A percentile compares a stretch with the other conserved stretches of the same genome.
Evolutionary conservation across 768 basidiomycete genomes (phyloP).

Genomic region (Mycena indigotica): DNA sequence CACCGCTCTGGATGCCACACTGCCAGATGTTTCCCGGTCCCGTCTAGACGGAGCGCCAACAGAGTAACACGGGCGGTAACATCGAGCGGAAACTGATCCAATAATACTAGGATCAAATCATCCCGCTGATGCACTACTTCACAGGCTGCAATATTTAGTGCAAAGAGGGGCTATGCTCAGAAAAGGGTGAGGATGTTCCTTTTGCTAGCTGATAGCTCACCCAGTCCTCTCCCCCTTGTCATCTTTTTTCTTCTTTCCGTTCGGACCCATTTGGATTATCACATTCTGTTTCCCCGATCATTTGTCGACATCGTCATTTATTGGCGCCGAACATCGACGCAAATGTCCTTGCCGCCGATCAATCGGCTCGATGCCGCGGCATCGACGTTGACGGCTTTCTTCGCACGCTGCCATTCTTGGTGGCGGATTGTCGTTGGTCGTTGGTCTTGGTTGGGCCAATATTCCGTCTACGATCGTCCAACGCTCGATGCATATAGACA

Average conservation of each 20-base stretch:
- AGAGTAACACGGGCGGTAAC: neutral
- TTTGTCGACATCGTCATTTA: neutral
- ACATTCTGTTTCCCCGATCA: neutral
- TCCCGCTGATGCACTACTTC: no score
- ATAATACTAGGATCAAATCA: no score
- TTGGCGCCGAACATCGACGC: neutral
- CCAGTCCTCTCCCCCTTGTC: conserved; percentile 4
- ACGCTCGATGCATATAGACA: conserved; percentile 51
- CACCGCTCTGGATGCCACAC: neutral
- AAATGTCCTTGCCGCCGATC: no score
- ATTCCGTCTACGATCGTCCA: conserved; percentile 23
- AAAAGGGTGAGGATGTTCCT: conserved; percentile 59
- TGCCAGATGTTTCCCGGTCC: neutral
- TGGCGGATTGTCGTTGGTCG: neutral
- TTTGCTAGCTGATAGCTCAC: neutral
- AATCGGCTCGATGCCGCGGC: neutral
- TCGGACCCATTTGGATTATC: neutral
- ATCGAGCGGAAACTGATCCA: no score
- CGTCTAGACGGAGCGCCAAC: neutral
- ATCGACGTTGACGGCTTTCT: neutral
- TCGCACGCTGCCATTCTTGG: neutral
- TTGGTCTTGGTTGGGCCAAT: neutral
- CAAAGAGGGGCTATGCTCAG: conserved; percentile 84
- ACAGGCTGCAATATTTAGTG: conserved; percentile 83
- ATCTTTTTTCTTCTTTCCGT: conserved; percentile 16